Evolutionary conservation across 352 stramenopile species (phyloP).

Genomic region (Phytophthora parvispora): DNA sequence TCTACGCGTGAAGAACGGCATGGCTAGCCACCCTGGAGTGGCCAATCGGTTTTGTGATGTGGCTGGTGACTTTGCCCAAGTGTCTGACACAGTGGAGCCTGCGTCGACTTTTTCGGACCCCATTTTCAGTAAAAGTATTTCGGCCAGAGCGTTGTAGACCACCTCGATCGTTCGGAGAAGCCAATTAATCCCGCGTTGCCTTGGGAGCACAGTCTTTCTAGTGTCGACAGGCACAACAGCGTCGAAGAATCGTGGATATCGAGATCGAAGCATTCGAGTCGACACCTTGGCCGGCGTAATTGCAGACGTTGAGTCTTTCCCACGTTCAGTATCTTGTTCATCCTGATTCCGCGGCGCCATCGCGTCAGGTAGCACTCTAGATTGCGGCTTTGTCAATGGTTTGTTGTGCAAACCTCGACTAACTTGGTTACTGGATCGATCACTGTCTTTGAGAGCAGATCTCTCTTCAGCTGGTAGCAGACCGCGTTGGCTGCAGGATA

Average conservation of each 20-base stretch:
- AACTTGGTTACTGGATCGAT: slow-evolving; percentile 10
- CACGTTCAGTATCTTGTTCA: slow-evolving; percentile 13
- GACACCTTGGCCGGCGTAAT: slow-evolving; percentile 25
- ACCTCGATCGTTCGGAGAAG: slow-evolving; percentile 71
- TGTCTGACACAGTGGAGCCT: background rate
- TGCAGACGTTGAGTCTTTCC: background rate
- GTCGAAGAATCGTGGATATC: slow-evolving; percentile 66
- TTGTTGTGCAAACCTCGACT: slow-evolving; percentile 8
- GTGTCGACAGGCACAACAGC: slow-evolving; percentile 31
- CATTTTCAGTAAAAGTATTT: slow-evolving; percentile 26
- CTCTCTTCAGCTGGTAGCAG: slow-evolving; percentile 44
- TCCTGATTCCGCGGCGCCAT: slow-evolving; percentile 33
- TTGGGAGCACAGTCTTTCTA: slow-evolving; percentile 21
- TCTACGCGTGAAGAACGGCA: slow-evolving; percentile 68
- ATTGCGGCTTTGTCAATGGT: slow-evolving; percentile 5
- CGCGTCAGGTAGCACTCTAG: slow-evolving; percentile 2
- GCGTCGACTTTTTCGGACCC: background rate
- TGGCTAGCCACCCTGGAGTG: slow-evolving; percentile 37
- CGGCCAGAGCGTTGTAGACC: slow-evolving; percentile 66
- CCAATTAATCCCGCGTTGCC: slow-evolving; percentile 67
- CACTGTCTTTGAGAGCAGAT: background rate
- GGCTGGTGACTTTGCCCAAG: background rate
- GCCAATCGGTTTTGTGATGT: background rate
- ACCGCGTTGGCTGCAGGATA: slow-evolving; percentile 44
- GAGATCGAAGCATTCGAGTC: slow-evolving; percentile 39